Evolutionary conservation across 495 filamentous ascomycete species (phyloP), one percentile per base, ranked within the genome.

Genomic region (Terfezia claveryi): DNA sequence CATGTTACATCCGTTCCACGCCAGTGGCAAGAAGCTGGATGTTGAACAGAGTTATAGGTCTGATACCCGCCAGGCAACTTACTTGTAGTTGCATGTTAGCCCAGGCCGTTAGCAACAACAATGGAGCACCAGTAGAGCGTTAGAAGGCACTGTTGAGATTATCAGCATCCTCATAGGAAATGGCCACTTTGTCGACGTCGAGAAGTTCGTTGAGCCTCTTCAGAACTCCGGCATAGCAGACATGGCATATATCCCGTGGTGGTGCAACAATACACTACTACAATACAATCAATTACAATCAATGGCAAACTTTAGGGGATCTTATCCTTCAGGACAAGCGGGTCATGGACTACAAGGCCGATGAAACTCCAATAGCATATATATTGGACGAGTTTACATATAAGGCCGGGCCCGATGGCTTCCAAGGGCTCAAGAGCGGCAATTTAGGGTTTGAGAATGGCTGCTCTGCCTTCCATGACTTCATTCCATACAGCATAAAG

Each of bases 101-200:
- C n/a, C n/a, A n/a, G n/a, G n/a, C n/a, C n/a, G n/a, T n/a, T n/a
- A n/a, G n/a, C n/a, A n/a, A n/a, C n/a, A n/a, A n/a, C n/a, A n/a
- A n/a, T n/a, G n/a, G n/a, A n/a, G n/a, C n/a, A n/a, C n/a, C n/a
- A n/a, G n/a, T n/a, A n/a, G n/a, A n/a, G n/a, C n/a, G n/a, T n/a
- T 69, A 6, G 62, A 66, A 1, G 78, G 94, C 61, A 86, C 85
- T 0, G 89, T 85, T 66, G 87, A 96, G 58, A 81, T 94, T 5
- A 77, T 96, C 16, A 94, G 87, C 5, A 76, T 94, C 53, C 70
- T 96, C 8, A 76, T 96, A 50, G 85, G 82, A 14, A 96, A 96
- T 67, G 79, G 74, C 57, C 85, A 91, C 69, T 80, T 71, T 53
- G 72, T 78, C n/a, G 63, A 69, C 20, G 78, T 84, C 14, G 68